phyloP scores from a whole-genome alignment of 2,329 filamentous ascomycete species.

The Orbilia quercus region DNA sequence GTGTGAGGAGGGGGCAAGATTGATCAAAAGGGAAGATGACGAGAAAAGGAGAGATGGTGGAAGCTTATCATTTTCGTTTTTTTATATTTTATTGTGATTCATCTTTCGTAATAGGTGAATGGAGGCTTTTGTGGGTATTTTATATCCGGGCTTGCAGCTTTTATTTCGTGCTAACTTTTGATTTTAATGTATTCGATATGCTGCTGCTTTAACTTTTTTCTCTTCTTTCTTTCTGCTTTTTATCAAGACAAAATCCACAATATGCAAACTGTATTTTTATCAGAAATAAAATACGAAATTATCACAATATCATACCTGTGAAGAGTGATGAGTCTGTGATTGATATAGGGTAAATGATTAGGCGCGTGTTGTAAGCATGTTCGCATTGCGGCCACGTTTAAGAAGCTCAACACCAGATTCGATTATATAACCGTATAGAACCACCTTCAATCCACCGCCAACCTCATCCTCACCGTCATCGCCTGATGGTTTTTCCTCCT shows the following conservation, averaged over 20 bases:
- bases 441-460: background rate
- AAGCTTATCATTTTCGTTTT: conserved; percentile 2
- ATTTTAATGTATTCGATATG: conserved; percentile 23
- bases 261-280: conserved; percentile 41
- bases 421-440: background rate
- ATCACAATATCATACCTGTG: too few relatives aligned
- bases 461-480: conserved; percentile 1
- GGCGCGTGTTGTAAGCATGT: conserved; percentile 17
- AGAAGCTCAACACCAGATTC: conserved; percentile 7
- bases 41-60: conserved; percentile 5
- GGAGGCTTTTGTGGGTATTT: conserved; percentile 41
- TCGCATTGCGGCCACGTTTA: conserved; percentile 56
- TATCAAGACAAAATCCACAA: conserved; percentile 12
- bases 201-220: conserved; percentile 3
- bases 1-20: conserved; percentile 6
- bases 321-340: background rate
- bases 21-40: background rate
- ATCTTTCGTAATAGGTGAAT: conserved; percentile 16
- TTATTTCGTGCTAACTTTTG: background rate
- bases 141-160: conserved; percentile 11
- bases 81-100: background rate
- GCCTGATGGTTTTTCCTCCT: background rate
- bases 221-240: background rate
- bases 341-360: background rate
- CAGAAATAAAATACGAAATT: conserved; percentile 20